Evolutionary conservation across 176 grass and related monocot species (phyloP), one percentile per base, ranked within the genome.

Genomic region (Zea luxurians): DNA sequence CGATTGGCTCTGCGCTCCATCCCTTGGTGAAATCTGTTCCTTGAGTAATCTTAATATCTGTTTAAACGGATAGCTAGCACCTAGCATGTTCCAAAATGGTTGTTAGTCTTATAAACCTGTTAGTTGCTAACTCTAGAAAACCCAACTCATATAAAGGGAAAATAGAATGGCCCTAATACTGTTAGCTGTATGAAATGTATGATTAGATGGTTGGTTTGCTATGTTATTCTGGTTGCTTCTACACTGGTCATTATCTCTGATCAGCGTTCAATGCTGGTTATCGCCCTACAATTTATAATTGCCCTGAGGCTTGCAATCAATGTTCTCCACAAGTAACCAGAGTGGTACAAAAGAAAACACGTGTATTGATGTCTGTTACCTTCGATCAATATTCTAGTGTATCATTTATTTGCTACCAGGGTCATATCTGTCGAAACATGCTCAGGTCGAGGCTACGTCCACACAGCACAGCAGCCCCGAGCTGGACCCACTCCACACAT

Each of bases 171-270:
- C 10, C 8, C 10, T 8, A 41, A 35, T 7, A 66, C 42, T 10
- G 42, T 48, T 40, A 43, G 18, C 13, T 38, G 67, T 48, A 68
- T 61, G 37, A 20, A 68, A 36, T 37, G 1, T 15, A 37, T 27
- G 17, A 64, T 35, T 21, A 10, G 35, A 72, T n/a, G 15, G 57
- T 42, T 69, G 70, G 58, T 70, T 64, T 84, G 55, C 36, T 74
- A 18, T 38, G 9, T 1, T 73, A 2, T 36, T 67, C 16, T 82
- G 5, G 37, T 70, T 37, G 52, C 40, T 40, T 64, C 37, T 55
- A 38, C 4, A 16, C 1, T 21, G 9, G 38, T 7, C 27, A 61
- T 63, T 64, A 36, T n/a, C 38, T 69, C 64, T 10, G 1, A 11
- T 49, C 20, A 41, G n/a, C 57, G 5, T 73, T 45, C 61, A 36